Evolutionary conservation across 2,329 filamentous ascomycete species (phyloP).

Genomic region (Didymella keratinophila): DNA sequence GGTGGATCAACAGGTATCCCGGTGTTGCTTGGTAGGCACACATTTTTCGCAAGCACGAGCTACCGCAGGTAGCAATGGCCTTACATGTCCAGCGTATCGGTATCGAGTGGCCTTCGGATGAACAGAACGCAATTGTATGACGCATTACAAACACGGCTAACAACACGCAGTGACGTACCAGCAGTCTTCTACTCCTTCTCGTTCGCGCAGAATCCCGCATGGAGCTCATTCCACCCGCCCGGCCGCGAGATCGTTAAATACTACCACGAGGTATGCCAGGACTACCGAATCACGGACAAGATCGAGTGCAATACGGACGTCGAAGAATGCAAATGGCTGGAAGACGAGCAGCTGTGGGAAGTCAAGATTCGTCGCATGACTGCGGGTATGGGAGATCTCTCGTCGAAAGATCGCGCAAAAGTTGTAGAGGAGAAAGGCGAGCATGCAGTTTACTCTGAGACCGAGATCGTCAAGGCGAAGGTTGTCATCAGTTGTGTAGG

Average conservation of each 20-base stretch:
- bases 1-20: slow-evolving; percentile 69
- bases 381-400: slow-evolving; percentile 63
- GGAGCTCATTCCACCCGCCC: slow-evolving; percentile 59
- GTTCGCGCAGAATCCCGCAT: slow-evolving; percentile 61
- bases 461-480: slow-evolving; percentile 62
- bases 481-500: slow-evolving; percentile 65
- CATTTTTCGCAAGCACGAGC: background rate
- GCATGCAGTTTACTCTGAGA: slow-evolving; percentile 58
- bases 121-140: background rate
- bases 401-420: slow-evolving; percentile 56
- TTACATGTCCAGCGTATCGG: background rate
- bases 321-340: slow-evolving; percentile 60
- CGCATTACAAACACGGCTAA: slow-evolving; percentile 21
- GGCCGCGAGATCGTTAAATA: slow-evolving; percentile 62
- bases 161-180: slow-evolving; percentile 53
- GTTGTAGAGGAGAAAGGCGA: slow-evolving; percentile 56
- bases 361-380: slow-evolving; percentile 60
- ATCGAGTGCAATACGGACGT: slow-evolving; percentile 67
- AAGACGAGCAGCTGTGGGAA: slow-evolving; percentile 64
- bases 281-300: slow-evolving; percentile 63
- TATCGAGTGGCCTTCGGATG: background rate
- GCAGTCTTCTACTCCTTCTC: slow-evolving; percentile 65
- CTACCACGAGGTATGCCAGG: slow-evolving; percentile 61
- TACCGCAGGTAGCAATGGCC: background rate
- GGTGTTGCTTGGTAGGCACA: slow-evolving; percentile 46